Percentiles rank a stretch among this genome's conserved stretches.
These are phyloP conservation scores for Geranium incanum DNA, from an alignment of 441 rosid species.

Conservation along the genomic window DNA sequence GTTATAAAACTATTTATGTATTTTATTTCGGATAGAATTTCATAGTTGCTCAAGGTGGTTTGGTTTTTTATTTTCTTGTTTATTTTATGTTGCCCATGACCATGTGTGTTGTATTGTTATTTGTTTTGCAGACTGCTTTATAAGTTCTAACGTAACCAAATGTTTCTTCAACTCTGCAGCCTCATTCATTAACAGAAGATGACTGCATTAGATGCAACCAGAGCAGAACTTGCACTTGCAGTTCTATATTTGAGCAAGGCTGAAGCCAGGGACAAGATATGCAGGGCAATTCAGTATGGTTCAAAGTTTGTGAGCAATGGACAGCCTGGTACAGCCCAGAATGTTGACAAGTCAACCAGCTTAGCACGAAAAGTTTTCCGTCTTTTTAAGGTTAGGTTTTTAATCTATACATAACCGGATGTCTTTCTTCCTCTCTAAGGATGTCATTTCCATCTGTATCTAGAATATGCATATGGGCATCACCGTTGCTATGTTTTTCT, in stretches of 20 bases:
- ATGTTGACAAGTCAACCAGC: constrained; percentile 87
- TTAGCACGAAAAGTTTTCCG: constrained; percentile 95
- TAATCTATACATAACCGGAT: not conserved
- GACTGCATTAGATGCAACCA: constrained; percentile 73
- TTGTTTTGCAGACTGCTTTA: not conserved
- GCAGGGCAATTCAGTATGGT: constrained; percentile 94
- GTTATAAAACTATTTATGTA: not conserved
- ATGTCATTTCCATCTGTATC: not conserved
- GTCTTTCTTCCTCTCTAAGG: not conserved
- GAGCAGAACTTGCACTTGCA: constrained; percentile 83
- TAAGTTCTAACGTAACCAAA: not conserved
- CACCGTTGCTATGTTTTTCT: not conserved
- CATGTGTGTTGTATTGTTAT: constrained; percentile 4
- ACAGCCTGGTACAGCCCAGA: constrained; percentile 88
- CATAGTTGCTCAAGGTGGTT: not conserved
- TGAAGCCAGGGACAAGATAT: constrained; percentile 98
- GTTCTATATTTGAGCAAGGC: constrained; percentile 86
- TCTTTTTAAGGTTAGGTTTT: constrained; percentile 63
- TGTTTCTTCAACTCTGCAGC: constrained; percentile 17
- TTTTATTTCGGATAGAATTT: not conserved
- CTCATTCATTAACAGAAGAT: constrained; percentile 33
- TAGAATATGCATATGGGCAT: not conserved
- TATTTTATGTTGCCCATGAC: not conserved
- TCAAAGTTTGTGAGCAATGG: constrained; percentile 84
- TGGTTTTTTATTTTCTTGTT: not conserved